phyloP scores from a whole-genome alignment of 148 eudicot genomes.

The Salicornia ramosissima region DNA sequence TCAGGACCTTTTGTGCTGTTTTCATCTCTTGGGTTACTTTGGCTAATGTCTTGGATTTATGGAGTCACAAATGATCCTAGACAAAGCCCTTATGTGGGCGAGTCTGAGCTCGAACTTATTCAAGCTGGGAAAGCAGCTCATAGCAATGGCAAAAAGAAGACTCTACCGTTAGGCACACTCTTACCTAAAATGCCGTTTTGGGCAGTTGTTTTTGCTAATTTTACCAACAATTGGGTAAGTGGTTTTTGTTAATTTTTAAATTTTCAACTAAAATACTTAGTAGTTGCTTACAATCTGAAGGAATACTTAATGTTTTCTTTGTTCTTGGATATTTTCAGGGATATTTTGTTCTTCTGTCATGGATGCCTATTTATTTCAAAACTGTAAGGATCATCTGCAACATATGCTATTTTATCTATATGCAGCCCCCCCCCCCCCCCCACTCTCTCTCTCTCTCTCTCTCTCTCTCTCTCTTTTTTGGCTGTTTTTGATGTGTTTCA shows the following conservation, averaged over 20 bases:
- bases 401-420: not conserved
- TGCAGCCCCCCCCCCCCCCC: not conserved
- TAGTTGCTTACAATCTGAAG: not conserved
- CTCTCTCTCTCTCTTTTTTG: too few relatives aligned
- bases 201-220: constrained; percentile 82
- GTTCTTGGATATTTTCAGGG: constrained; percentile 53
- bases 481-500: not conserved
- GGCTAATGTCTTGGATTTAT: constrained; percentile 62
- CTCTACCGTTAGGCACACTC: constrained; percentile 34
- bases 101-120: constrained; percentile 58
- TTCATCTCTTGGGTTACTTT: constrained; percentile 73
- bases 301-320: not conserved
- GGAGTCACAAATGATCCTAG: constrained; percentile 66
- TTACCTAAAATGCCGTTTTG: constrained; percentile 82
- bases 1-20: constrained; percentile 83
- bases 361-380: constrained; percentile 98
- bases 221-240: constrained; percentile 94
- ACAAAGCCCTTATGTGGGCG: constrained; percentile 43
- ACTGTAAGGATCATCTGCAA: constrained; percentile 46
- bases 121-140: constrained; percentile 59
- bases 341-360: constrained; percentile 91
- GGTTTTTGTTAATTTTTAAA: not conserved
- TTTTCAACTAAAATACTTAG: not conserved
- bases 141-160: constrained; percentile 28
- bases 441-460: too few relatives aligned